These are phyloP conservation scores for Penicillium nordicum DNA, from an alignment of 2,329 filamentous ascomycete genomes.

Conservation along the genomic window DNA sequence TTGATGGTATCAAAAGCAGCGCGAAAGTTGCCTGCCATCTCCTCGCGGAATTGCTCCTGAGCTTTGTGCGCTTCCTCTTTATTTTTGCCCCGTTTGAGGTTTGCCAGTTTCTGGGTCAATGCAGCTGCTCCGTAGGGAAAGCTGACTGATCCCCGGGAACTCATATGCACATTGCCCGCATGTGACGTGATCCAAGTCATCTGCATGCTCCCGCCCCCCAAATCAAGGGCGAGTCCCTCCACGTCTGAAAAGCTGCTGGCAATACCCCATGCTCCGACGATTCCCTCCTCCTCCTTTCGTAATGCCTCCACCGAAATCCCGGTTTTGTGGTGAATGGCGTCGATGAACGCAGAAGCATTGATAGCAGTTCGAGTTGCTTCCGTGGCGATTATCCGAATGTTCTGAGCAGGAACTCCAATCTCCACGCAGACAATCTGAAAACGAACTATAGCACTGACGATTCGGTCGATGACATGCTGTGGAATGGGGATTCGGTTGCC, in stretches of 20 bases:
- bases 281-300: slow-evolving; percentile 74
- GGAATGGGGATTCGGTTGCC: slow-evolving; percentile 52
- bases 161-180: slow-evolving; percentile 50
- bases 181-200: slow-evolving; percentile 62
- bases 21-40: slow-evolving; percentile 56
- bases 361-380: slow-evolving; percentile 78
- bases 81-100: slow-evolving; percentile 38
- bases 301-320: slow-evolving; percentile 68
- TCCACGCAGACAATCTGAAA: slow-evolving; percentile 68
- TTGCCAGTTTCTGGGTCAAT: slow-evolving; percentile 53
- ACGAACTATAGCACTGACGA: slow-evolving; percentile 63
- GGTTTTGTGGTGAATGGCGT: slow-evolving; percentile 59
- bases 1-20: slow-evolving; percentile 57
- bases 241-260: slow-evolving; percentile 69
- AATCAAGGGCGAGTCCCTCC: slow-evolving; percentile 75
- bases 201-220: slow-evolving; percentile 69
- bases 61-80: slow-evolving; percentile 42
- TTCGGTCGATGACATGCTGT: slow-evolving; percentile 57
- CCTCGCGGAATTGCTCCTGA: slow-evolving; percentile 34
- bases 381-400: slow-evolving; percentile 77
- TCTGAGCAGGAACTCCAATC: slow-evolving; percentile 59
- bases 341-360: slow-evolving; percentile 68
- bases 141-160: slow-evolving; percentile 57
- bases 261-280: slow-evolving; percentile 77
- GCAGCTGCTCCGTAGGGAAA: slow-evolving; percentile 68